A percentile compares a stretch with the other conserved stretches of the same genome.
Conservation (phyloP, 768 basidiomycete species). For the Pleurotus salmoneostramineus region DNA sequence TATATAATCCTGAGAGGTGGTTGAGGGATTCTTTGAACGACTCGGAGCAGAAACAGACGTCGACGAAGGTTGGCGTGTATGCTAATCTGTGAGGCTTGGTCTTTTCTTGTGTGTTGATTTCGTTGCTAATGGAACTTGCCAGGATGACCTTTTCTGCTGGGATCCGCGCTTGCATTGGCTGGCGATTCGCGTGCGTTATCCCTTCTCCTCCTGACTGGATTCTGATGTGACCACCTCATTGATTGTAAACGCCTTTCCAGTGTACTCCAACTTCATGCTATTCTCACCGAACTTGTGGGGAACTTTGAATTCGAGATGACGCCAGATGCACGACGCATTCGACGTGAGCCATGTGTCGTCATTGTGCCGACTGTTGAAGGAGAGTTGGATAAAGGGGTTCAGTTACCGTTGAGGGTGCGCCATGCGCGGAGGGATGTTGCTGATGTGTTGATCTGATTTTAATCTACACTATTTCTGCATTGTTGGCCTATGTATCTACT, state of each 20-base stretch:
- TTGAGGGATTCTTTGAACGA: conserved; percentile 19
- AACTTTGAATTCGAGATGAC: conserved; percentile 50
- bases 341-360: conserved; percentile 34
- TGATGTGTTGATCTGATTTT: no score
- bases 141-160: conserved; percentile 43
- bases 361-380: conserved; percentile 41
- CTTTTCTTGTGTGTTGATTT: neutral
- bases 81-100: conserved; percentile 30
- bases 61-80: conserved; percentile 39
- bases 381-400: conserved; percentile 35
- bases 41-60: conserved; percentile 24
- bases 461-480: no score
- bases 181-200: conserved; percentile 36
- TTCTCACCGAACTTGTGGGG: conserved; percentile 49
- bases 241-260: conserved; percentile 11
- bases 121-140: neutral
- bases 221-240: neutral
- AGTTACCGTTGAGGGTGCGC: conserved; percentile 34
- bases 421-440: conserved; percentile 21
- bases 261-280: conserved; percentile 51
- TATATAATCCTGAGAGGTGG: conserved; percentile 58
- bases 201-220: no score
- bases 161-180: conserved; percentile 45
- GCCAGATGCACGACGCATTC: conserved; percentile 27
- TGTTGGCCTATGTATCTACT: no score